Evolutionary conservation across 139 green algal genomes (phyloP).

Genomic region (Tetraselmis chui): DNA sequence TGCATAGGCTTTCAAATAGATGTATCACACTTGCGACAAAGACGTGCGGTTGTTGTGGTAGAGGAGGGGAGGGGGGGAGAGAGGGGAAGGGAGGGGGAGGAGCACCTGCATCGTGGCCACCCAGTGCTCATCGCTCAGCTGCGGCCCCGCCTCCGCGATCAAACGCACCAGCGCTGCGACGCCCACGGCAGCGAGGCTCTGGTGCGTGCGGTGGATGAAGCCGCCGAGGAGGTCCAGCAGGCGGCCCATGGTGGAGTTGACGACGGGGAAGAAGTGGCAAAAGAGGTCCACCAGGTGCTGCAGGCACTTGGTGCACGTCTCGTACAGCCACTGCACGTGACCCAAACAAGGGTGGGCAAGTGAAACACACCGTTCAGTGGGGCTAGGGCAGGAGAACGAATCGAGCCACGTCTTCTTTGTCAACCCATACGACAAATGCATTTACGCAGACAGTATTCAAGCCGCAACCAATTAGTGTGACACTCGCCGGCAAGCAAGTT

Average conservation of each 20-base stretch:
- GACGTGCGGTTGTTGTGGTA: too few species aligned
- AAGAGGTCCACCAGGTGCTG: slow-evolving; percentile 93
- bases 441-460: too few species aligned
- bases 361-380: too few species aligned
- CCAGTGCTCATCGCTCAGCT: slow-evolving; percentile 51
- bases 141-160: slow-evolving; percentile 38
- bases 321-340: slow-evolving; percentile 98
- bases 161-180: slow-evolving; percentile 79
- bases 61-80: background rate
- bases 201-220: slow-evolving; percentile 78
- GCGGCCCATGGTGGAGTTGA: slow-evolving; percentile 54
- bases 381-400: too few species aligned
- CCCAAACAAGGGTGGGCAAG: too few species aligned
- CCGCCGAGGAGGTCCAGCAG: slow-evolving; percentile 68
- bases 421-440: too few species aligned
- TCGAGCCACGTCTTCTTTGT: too few species aligned
- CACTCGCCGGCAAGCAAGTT: too few species aligned
- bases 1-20: too few species aligned
- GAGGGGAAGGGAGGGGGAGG: background rate
- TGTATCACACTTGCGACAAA: too few species aligned
- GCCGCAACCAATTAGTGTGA: too few species aligned
- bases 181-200: slow-evolving; percentile 82
- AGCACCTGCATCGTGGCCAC: slow-evolving; percentile 1
- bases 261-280: slow-evolving; percentile 66
- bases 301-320: slow-evolving; percentile 93